Evolutionary conservation across 306 rosid genomes (phyloP).

Genomic region (Rosa multiflora): DNA sequence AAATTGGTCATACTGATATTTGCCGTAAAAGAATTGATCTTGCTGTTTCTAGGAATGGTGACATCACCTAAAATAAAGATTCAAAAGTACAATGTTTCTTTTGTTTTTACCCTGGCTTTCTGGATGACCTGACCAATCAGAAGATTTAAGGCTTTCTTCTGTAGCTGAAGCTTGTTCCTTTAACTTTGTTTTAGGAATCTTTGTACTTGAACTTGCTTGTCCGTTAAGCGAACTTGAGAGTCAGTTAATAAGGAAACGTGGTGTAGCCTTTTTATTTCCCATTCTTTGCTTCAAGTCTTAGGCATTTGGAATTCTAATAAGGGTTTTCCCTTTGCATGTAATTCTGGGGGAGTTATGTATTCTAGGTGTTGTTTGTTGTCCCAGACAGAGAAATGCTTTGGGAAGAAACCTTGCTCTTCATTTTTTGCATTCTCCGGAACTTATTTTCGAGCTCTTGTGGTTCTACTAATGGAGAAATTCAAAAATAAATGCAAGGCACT

Average conservation of each 20-base stretch:
- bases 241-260: constrained; percentile 29
- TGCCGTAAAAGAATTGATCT: not conserved
- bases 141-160: constrained; percentile 26
- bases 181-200: constrained; percentile 41
- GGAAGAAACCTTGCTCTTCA: constrained; percentile 60
- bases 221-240: constrained; percentile 55
- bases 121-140: constrained; percentile 36
- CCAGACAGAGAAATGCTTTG: constrained; percentile 50
- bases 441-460: constrained; percentile 43
- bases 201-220: constrained; percentile 59
- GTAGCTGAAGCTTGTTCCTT: constrained; percentile 24
- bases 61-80: constrained; percentile 30
- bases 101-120: constrained; percentile 32
- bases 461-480: constrained; percentile 49
- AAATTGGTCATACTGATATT: not conserved
- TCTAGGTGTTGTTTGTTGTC: constrained; percentile 60
- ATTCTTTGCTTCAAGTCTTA: constrained; percentile 50
- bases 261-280: constrained; percentile 33
- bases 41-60: constrained; percentile 27
- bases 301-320: constrained; percentile 32
- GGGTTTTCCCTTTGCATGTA: constrained; percentile 34
- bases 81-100: not conserved
- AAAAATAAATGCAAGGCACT: constrained; percentile 50
- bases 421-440: constrained; percentile 51
- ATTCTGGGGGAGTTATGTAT: constrained; percentile 43